Percentiles rank a stretch among this genome's conserved stretches.
These are phyloP conservation scores for Moricandia arvensis DNA, from an alignment of 345 rosid genomes.

Conservation along the genomic window DNA sequence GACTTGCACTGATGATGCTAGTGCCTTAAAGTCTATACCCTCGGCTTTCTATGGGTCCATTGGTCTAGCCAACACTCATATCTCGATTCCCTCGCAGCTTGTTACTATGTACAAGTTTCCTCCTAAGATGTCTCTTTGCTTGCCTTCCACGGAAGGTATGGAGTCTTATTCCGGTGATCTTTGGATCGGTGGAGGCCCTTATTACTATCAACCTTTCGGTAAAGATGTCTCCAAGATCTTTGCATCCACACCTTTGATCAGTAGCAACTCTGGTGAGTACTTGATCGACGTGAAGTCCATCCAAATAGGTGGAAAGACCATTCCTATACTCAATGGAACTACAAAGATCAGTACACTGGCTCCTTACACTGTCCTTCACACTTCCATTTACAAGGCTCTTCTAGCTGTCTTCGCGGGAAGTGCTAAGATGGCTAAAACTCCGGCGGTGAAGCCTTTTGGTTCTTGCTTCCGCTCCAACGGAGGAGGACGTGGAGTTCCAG, in stretches of 20 bases:
- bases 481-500: conserved; percentile 25
- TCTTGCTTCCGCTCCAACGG: conserved; percentile 28
- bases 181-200: conserved; percentile 20
- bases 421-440: conserved; percentile 14
- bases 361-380: conserved; percentile 35
- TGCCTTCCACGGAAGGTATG: conserved; percentile 18
- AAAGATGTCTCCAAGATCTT: conserved; percentile 17
- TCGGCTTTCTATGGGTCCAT: not conserved
- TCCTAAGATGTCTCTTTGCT: conserved; percentile 19
- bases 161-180: not conserved
- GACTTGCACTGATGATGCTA: conserved; percentile 7
- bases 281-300: conserved; percentile 34
- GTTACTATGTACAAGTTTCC: not conserved
- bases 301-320: conserved; percentile 4
- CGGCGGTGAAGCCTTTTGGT: conserved; percentile 30
- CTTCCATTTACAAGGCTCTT: conserved; percentile 36
- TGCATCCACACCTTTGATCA: conserved; percentile 25
- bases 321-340: conserved; percentile 6
- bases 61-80: conserved; percentile 25
- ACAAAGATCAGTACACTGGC: conserved; percentile 34
- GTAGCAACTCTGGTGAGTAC: conserved; percentile 16
- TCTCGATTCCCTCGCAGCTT: conserved; percentile 12
- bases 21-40: not conserved
- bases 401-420: not conserved
- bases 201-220: not conserved